These are phyloP conservation scores for Pseudogymnoascus sp. DNA, from an alignment of 2,329 filamentous ascomycete genomes.

Conservation along the genomic window DNA sequence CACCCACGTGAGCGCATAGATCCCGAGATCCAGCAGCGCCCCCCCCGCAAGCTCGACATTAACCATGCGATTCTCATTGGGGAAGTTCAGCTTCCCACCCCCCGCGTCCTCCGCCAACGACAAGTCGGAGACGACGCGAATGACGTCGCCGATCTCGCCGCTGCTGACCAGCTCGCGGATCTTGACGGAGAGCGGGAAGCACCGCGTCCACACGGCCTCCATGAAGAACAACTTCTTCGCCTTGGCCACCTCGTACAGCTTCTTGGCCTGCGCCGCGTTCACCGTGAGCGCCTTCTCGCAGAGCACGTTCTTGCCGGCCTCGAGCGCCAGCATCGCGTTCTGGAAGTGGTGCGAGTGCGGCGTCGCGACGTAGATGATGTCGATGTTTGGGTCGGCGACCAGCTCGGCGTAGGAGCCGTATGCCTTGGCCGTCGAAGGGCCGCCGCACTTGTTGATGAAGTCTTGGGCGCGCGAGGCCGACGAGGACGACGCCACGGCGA, in stretches of 20 bases:
- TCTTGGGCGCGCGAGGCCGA: slow-evolving; percentile 49
- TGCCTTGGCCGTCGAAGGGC: slow-evolving; percentile 48
- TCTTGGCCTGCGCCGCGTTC: slow-evolving; percentile 54
- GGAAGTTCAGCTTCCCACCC: slow-evolving; percentile 36
- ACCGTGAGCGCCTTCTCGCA: slow-evolving; percentile 67
- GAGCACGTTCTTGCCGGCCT: slow-evolving; percentile 59
- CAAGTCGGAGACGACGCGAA: slow-evolving; percentile 33
- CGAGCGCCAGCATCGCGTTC: slow-evolving; percentile 55
- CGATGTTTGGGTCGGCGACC: slow-evolving; percentile 53
- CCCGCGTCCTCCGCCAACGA: slow-evolving; percentile 44
- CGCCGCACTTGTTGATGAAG: slow-evolving; percentile 50
- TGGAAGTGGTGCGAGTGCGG: slow-evolving; percentile 68
- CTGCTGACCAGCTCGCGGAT: slow-evolving; percentile 41
- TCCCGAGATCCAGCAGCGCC: slow-evolving; percentile 57
- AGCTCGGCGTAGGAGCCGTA: slow-evolving; percentile 60
- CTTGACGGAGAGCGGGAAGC: slow-evolving; percentile 56
- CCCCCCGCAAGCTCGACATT: slow-evolving; percentile 61
- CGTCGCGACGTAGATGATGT: slow-evolving; percentile 62
- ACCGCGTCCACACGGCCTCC: slow-evolving; percentile 63
- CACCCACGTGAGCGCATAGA: slow-evolving; percentile 63
- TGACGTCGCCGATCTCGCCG: slow-evolving; percentile 35
- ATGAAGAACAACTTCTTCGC: slow-evolving; percentile 52
- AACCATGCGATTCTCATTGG: slow-evolving; percentile 51
- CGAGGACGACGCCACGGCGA: slow-evolving; percentile 56
- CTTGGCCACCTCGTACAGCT: slow-evolving; percentile 50